Conservation (phyloP, 2,329 filamentous ascomycete genomes). For the Fragosphaeria purpurea region DNA sequence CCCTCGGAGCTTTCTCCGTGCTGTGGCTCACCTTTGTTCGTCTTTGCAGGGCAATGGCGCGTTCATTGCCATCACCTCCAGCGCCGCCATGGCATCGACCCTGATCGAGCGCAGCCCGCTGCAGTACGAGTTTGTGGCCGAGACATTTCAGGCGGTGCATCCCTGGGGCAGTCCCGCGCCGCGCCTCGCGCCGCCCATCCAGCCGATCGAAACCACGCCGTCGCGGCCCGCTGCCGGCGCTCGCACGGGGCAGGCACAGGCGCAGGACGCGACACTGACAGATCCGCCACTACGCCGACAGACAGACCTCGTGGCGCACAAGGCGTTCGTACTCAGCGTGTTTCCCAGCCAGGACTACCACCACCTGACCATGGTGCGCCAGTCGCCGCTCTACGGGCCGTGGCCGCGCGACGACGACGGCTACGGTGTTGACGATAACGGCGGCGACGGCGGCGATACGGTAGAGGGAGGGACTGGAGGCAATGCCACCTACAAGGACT, state of each 20-base stretch:
- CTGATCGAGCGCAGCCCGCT: slow-evolving; percentile 39
- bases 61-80: slow-evolving; percentile 40
- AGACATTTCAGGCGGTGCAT: slow-evolving; percentile 14
- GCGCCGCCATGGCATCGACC: slow-evolving; percentile 25
- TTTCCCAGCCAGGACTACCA: slow-evolving; percentile 28
- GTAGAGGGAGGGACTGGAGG: too few relatives aligned
- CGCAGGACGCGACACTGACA: too few relatives aligned
- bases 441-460: neutral
- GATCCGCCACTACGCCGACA: neutral
- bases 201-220: slow-evolving; percentile 9
- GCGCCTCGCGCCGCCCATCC: slow-evolving; percentile 11
- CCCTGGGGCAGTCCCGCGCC: slow-evolving; percentile 8
- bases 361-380: slow-evolving; percentile 27
- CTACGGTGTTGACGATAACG: neutral
- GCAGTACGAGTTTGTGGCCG: slow-evolving; percentile 29
- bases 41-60: slow-evolving; percentile 32
- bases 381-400: slow-evolving; percentile 27
- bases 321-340: slow-evolving; percentile 33
- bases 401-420: slow-evolving; percentile 27
- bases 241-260: too few relatives aligned
- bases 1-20: neutral
- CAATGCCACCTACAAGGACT: slow-evolving; percentile 15
- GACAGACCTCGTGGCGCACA: slow-evolving; percentile 11
- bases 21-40: too few relatives aligned
- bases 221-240: neutral